phyloP scores from a whole-genome alignment of 495 filamentous ascomycete genomes.

The Aspergillus biplanus region DNA sequence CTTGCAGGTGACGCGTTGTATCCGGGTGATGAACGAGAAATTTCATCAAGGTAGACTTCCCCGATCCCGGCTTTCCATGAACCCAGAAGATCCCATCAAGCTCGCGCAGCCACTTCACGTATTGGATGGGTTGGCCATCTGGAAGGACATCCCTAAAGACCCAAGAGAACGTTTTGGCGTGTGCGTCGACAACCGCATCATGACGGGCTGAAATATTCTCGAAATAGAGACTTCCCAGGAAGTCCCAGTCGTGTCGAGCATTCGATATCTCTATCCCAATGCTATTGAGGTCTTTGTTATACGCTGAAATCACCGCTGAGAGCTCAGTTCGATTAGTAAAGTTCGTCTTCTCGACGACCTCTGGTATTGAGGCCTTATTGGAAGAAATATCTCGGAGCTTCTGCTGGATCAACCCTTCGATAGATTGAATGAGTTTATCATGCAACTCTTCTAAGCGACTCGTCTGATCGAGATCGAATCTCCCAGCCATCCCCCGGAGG shows the following conservation, averaged over 20 bases:
- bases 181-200: background rate
- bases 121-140: background rate
- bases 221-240: background rate
- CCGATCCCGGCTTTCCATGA: background rate
- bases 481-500: background rate
- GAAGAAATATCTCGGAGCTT: background rate
- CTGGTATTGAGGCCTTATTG: background rate
- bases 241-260: background rate
- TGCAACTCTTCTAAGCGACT: background rate
- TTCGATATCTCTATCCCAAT: background rate
- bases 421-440: background rate
- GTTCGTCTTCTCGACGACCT: background rate
- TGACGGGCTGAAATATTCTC: background rate
- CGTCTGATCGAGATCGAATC: background rate
- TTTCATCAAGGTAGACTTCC: conserved; percentile 1
- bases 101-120: background rate
- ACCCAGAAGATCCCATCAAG: background rate
- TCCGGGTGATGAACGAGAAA: background rate
- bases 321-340: background rate
- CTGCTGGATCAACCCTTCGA: background rate
- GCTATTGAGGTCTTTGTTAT: background rate
- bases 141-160: background rate
- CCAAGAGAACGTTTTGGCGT: background rate
- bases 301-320: background rate
- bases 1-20: background rate